Evolutionary conservation across 208 protist species (phyloP), one percentile per base, ranked within the genome.

Genomic region (Trypanosoma melophagium): DNA sequence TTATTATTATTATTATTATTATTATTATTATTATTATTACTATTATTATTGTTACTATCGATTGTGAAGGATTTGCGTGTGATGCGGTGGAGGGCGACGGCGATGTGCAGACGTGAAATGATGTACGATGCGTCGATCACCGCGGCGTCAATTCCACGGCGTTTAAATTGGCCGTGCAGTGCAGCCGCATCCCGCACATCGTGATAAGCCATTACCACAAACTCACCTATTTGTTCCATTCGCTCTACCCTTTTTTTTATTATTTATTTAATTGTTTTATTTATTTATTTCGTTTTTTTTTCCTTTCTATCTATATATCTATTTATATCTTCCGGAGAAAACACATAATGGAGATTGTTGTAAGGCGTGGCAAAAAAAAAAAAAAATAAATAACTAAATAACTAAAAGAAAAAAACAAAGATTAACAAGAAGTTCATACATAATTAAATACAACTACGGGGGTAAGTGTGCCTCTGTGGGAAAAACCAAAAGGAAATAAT

Each of bases 101-200:
- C 72, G 16, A 95, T 80, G 31, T 95, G 89, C 13, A 88, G 70
- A 3, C 67, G 70, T 0, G 89, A 95, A n/a, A 92, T 12, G 31
- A 92, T 60, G 53, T 79, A 89, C 38, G 71, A 75, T 22, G 84
- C 79, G 59, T 94, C 85, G 17, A 94, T 74, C 4, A 92, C 85
- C 7, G 85, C 89, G 5, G 83, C 83, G 31, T 92, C 80, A 51
- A 89, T 77, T 38, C 61, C 55, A 16, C 31, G 42, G 5, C 69
- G 40, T 52, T 88, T 86, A 45, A 90, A 66, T 25, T 79, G 66
- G 5, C 74, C 59, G 51, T 89, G 78, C 35, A 88, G 64, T 21
- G 65, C 60, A 3, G 77, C 31, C 31, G 81, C 83, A 63, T 87
- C 55, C 12, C 17, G 44, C 21, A 90, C 73, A 42, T 79, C 57